Evolutionary conservation across 2,329 filamentous ascomycete genomes (phyloP).

Genomic region (Immersiporthe knoxdaviesiana): DNA sequence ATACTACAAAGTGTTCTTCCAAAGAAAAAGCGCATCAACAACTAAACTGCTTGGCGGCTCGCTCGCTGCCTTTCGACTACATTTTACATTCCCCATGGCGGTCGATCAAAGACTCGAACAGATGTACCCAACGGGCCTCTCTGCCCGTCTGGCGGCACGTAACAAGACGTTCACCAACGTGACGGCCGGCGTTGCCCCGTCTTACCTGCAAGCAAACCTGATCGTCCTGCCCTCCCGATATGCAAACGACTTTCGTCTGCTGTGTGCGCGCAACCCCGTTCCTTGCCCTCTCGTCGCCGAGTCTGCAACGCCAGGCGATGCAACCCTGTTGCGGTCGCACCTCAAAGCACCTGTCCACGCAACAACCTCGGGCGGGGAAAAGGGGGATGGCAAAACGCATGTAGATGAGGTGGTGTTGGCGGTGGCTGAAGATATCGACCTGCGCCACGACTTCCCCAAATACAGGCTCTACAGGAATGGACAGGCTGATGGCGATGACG

Average conservation of each 20-base stretch:
- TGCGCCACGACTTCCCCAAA: slow-evolving; percentile 60
- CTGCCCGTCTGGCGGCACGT: slow-evolving; percentile 49
- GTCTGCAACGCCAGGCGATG: slow-evolving; percentile 49
- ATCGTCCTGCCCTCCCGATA: slow-evolving; percentile 61
- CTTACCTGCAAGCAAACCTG: slow-evolving; percentile 64
- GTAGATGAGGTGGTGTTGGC: slow-evolving; percentile 25
- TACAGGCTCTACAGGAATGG: slow-evolving; percentile 63
- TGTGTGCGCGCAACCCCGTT: slow-evolving; percentile 65
- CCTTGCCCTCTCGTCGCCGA: slow-evolving; percentile 64
- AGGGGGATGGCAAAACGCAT: background rate
- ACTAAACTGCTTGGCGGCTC: background rate
- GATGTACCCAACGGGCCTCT: slow-evolving; percentile 38
- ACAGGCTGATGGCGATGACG: slow-evolving; percentile 42
- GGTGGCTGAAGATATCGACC: slow-evolving; percentile 51
- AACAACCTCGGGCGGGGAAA: background rate
- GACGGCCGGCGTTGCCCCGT: slow-evolving; percentile 59
- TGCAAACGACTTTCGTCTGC: slow-evolving; percentile 59
- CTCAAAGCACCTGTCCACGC: slow-evolving; percentile 34
- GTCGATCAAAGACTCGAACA: background rate
- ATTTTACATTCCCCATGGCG: background rate
- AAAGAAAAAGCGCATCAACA: background rate
- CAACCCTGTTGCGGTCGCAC: slow-evolving; percentile 35
- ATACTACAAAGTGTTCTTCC: background rate
- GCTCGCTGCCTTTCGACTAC: background rate
- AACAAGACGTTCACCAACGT: slow-evolving; percentile 43